These are phyloP conservation scores for Exophiala alcalophila DNA, from an alignment of 2,329 filamentous ascomycete genomes.

Conservation along the genomic window DNA sequence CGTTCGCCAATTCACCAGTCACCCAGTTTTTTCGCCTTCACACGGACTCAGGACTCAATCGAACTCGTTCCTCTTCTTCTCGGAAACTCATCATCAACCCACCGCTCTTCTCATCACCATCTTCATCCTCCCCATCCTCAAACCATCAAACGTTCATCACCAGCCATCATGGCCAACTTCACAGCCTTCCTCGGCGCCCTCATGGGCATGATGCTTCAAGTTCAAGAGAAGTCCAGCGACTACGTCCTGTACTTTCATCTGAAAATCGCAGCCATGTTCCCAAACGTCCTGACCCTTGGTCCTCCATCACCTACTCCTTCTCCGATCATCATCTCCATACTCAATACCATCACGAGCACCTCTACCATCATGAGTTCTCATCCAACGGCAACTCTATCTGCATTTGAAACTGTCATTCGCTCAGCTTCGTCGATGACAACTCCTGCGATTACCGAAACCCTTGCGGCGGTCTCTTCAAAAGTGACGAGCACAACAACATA, in stretches of 20 bases:
- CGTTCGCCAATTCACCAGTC: too few species aligned
- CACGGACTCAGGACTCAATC: background rate
- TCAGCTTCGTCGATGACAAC: too few species aligned
- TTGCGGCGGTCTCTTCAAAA: too few species aligned
- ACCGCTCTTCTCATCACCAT: background rate
- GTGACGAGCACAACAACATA: too few species aligned
- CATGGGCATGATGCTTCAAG: background rate
- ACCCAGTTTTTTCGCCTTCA: too few species aligned
- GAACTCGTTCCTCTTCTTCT: background rate
- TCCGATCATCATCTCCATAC: background rate
- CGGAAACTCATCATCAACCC: background rate
- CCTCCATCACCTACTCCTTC: background rate
- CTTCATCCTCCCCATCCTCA: background rate
- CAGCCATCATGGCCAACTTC: conserved; percentile 4
- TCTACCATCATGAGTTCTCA: too few species aligned
- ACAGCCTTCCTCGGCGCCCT: background rate
- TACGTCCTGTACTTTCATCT: background rate
- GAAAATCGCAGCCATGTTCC: background rate
- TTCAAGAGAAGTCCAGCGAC: background rate
- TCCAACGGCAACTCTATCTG: background rate
- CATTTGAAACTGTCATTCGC: too few species aligned
- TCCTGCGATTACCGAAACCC: too few species aligned
- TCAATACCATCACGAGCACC: background rate
- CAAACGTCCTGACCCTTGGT: background rate
- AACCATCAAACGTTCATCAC: background rate